Evolutionary conservation across 192 early-diverging fungal species (phyloP).

Genomic region (Chytriomyces sp.): DNA sequence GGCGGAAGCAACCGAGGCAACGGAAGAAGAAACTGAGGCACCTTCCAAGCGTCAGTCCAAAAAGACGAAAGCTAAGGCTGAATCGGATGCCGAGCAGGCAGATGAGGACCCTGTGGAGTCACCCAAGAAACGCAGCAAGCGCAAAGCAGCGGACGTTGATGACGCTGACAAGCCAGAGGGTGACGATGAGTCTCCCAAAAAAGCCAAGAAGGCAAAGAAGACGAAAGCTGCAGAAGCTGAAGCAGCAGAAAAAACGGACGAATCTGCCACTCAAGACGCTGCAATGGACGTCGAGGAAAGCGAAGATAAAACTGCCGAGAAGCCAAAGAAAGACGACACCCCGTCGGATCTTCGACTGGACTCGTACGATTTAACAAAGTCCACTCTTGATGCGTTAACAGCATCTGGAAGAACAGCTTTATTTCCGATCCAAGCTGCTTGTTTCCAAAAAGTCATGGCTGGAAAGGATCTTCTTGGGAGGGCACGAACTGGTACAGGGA

Average conservation of each 20-base stretch:
- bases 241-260: background rate
- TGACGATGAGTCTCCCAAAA: conserved; percentile 1
- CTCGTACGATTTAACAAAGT: conserved; percentile 44
- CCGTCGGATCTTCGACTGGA: conserved; percentile 46
- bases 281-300: background rate
- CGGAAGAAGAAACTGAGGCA: conserved; percentile 34
- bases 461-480: conserved; percentile 76
- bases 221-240: conserved; percentile 16
- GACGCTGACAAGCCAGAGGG: background rate
- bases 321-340: conserved; percentile 19
- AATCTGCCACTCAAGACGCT: background rate
- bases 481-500: conserved; percentile 72
- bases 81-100: conserved; percentile 6
- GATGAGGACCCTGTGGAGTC: background rate
- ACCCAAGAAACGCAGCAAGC: conserved; percentile 28
- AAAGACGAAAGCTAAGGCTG: conserved; percentile 54
- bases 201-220: conserved; percentile 21
- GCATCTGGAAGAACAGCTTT: conserved; percentile 77
- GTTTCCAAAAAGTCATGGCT: conserved; percentile 70
- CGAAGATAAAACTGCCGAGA: conserved; percentile 9
- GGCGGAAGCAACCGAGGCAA: conserved; percentile 23
- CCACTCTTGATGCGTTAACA: conserved; percentile 73
- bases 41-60: conserved; percentile 53
- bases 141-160: conserved; percentile 11
- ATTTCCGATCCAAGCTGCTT: conserved; percentile 95